Conservation (phyloP, 805 yeast genomes). For the Lipomyces orientalis region DNA sequence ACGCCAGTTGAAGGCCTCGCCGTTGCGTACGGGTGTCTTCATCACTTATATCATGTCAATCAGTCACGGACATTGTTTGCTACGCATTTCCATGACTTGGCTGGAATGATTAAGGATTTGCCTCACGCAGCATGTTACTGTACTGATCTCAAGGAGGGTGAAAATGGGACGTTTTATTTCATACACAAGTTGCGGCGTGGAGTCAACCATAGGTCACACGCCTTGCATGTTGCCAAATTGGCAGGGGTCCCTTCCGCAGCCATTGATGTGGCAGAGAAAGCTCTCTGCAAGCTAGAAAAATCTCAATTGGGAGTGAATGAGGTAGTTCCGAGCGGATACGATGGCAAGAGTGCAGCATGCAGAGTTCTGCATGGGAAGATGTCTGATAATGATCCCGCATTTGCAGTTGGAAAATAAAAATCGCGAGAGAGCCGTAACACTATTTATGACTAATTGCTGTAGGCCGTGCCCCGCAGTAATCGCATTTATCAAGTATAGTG, state of each 20-base stretch:
- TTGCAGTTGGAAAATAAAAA: neutral
- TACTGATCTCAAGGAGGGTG: constrained; percentile 32
- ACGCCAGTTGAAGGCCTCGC: constrained; percentile 84
- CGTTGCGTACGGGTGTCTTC: constrained; percentile 77
- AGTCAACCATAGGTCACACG: constrained; percentile 36
- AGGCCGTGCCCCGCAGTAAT: neutral
- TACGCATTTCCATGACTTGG: constrained; percentile 69
- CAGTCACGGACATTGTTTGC: constrained; percentile 83
- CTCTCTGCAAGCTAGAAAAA: constrained; percentile 4
- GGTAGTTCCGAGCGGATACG: neutral
- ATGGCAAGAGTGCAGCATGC: neutral
- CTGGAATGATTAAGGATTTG: constrained; percentile 26
- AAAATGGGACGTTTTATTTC: constrained; percentile 23
- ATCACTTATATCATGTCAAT: constrained; percentile 59
- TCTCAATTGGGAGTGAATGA: neutral
- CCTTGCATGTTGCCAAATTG: constrained; percentile 34
- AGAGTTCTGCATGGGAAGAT: neutral
- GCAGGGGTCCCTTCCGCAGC: constrained; percentile 35
- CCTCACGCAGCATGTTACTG: constrained; percentile 32
- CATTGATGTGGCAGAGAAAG: constrained; percentile 26
- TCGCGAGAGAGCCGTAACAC: neutral
- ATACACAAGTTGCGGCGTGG: constrained; percentile 33
- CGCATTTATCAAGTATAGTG: neutral
- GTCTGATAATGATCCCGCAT: neutral
- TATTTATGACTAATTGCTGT: neutral